These are phyloP conservation scores for Candida glucosophila DNA, from an alignment of 1,139 yeast species.

Conservation along the genomic window DNA sequence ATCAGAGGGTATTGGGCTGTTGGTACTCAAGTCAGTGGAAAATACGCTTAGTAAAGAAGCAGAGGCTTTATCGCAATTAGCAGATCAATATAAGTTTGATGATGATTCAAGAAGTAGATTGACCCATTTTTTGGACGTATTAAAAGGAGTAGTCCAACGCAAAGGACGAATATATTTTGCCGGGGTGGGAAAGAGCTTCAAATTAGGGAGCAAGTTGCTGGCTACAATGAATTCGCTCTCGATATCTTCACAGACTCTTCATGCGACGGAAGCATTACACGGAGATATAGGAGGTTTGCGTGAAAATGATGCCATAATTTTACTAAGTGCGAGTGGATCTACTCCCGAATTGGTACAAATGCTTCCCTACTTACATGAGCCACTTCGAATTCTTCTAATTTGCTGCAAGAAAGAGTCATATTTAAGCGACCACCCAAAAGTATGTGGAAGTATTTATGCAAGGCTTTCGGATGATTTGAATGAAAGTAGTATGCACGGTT, in stretches of 20 bases:
- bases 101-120: too few relatives aligned
- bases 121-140: too few relatives aligned
- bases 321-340: slow-evolving; percentile 76
- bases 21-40: too few relatives aligned
- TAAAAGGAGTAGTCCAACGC: too few relatives aligned
- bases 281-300: slow-evolving; percentile 77
- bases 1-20: too few relatives aligned
- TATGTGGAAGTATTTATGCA: slow-evolving; percentile 50
- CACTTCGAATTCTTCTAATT: slow-evolving; percentile 50
- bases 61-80: slow-evolving; percentile 25
- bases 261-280: slow-evolving; percentile 84
- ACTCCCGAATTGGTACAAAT: slow-evolving; percentile 65
- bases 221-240: slow-evolving; percentile 80
- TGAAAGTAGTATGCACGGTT: slow-evolving; percentile 65
- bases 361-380: slow-evolving; percentile 48
- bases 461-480: slow-evolving; percentile 49
- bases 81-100: slow-evolving; percentile 22
- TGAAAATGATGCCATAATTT: slow-evolving; percentile 52
- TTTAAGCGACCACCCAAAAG: slow-evolving; percentile 35
- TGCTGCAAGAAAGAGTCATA: slow-evolving; percentile 50
- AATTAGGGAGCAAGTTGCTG: slow-evolving; percentile 68
- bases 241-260: slow-evolving; percentile 57
- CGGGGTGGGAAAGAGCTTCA: slow-evolving; percentile 81
- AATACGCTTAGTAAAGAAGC: slow-evolving; percentile 23
- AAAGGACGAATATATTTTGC: slow-evolving; percentile 68